Base-by-base conservation (phyloP, 2,329 filamentous ascomycete species). In the Ambrosiella xylebori region DNA sequence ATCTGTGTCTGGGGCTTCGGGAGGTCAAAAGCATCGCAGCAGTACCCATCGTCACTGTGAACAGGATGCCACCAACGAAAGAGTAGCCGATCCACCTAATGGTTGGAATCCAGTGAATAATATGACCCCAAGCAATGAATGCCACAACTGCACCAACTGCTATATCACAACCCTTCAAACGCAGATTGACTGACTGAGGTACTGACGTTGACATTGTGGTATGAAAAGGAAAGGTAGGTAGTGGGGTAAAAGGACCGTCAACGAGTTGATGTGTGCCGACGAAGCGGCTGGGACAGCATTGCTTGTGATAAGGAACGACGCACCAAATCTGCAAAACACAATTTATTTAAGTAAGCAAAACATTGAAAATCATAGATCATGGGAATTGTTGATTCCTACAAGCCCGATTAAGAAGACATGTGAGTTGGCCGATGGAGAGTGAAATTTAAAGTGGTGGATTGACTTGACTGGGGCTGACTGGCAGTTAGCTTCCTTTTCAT, bases 91-190 rank as follows among this genome's bases (percentile, higher is more conserved):
- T 76, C 78, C 86, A 95, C 69, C 88, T 88, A 63, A 97, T 74
- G 61, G 82, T 73, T 37, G 91, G 89, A 65, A 89, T 75, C 83
- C 86, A 94, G 73, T 86, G 83, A 64, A 88, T 84, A 61, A 85
- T 78, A 69, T 90, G 84, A 62, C 87, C 86, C 91, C 91, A 97
- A 68, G 88, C 84, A 68, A 96, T 75, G 71, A 95, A 88, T 69
- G 76, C 78, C 69, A 77, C 81, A 68, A 85, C 69, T 69, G 77
- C 78, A 69, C 82, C 81, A 70, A 86, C 70, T 68, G 81, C 76
- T 70, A 83, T 76, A 78, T 89, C 78, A 76, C 80, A 81, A 73
- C 81, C 80, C 75, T 81, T 80, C 73, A 88, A 76, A 76, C 35
- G 27, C 19, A 57, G 35, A n/a, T 27, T 39, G 15, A 40, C 15